Base-by-base conservation (phyloP, 2,329 filamentous ascomycete species). In the Cladosporium oxysporum region DNA sequence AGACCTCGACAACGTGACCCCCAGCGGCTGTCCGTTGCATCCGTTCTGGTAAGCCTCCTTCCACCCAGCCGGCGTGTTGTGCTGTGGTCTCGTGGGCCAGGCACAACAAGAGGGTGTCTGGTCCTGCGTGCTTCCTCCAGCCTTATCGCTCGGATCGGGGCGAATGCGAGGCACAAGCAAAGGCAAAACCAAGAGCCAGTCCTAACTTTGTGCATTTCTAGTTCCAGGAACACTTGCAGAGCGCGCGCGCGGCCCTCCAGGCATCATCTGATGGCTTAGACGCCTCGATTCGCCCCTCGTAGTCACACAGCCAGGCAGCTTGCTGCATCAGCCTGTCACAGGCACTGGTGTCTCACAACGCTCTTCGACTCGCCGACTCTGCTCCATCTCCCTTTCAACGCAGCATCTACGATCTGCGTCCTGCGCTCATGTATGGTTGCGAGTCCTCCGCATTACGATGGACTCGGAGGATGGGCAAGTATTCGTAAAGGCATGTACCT, bases 401-500 rank as follows among this genome's bases (percentile, higher is more conserved):
- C 59, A 52, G 49, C 35, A 63, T 63, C 61, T 57, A n/a, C 61
- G 61, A 63, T 63, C 61, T 57, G 50, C 60, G 26, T 63, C 49
- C 61, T 63, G 61, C 61, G 62, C 49, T 65, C 66, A 67, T 70
- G 70, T 66, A 71, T 71, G 66, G 70, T 58, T 67, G 69, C 61
- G 61, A 69, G 68, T 62, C 64, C 58, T 61, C 67, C 67, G 68
- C 65, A 29, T 65, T 70, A 75, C 62, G 73, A 95, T 93, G 90
- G 89, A 92, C 83, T 92, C 90, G 80, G 91, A 94, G 89, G 91
- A 95, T 88, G 91, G 91, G 79, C 88, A 92, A 84, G 82, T 91
- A 81, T 96, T 95, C 82, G 88, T 95, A 81, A 95, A 93, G 88
- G 91, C 91, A 84, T 69, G 82, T 69, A 26, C 26, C 35, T 18